phyloP scores from a whole-genome alignment of 257 asterid species.

The Gentiana macrophylla region DNA sequence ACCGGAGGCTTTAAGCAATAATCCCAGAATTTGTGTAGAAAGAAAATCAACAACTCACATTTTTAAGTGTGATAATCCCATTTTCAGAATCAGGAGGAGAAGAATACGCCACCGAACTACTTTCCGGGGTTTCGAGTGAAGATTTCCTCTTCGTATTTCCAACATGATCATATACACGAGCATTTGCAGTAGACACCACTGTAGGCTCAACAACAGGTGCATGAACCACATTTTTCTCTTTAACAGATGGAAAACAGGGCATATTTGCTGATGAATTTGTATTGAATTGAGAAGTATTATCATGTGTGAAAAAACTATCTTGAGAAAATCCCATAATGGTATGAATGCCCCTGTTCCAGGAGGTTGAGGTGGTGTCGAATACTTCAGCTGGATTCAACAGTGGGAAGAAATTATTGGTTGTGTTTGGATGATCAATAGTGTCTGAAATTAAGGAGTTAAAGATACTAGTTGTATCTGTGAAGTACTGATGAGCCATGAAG shows the following conservation, averaged over 20 bases:
- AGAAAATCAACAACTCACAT: conserved; percentile 17
- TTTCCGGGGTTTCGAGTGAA: conserved; percentile 25
- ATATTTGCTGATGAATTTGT: conserved; percentile 22
- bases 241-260: too few species aligned
- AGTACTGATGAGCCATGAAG: conserved; percentile 31
- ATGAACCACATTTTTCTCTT: conserved; percentile 15
- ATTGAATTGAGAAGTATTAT: conserved; percentile 16
- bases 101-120: conserved; percentile 34
- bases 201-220: conserved; percentile 15
- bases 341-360: conserved; percentile 13
- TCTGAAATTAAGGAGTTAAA: conserved; percentile 28
- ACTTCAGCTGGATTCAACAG: conserved; percentile 19
- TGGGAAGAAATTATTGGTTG: conserved; percentile 24
- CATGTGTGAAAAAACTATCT: conserved; percentile 16
- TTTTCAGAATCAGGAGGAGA: conserved; percentile 43
- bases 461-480: conserved; percentile 12
- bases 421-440: conserved; percentile 27
- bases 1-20: too few species aligned
- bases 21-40: neutral
- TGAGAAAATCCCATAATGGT: conserved; percentile 26
- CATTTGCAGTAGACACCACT: conserved; percentile 6
- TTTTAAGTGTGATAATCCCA: conserved; percentile 21
- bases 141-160: conserved; percentile 38
- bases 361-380: conserved; percentile 8
- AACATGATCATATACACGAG: conserved; percentile 7